Evolutionary conservation across 1,284 basidiomycete genomes (phyloP).

Genomic region (Ganoderma lingzhi): DNA sequence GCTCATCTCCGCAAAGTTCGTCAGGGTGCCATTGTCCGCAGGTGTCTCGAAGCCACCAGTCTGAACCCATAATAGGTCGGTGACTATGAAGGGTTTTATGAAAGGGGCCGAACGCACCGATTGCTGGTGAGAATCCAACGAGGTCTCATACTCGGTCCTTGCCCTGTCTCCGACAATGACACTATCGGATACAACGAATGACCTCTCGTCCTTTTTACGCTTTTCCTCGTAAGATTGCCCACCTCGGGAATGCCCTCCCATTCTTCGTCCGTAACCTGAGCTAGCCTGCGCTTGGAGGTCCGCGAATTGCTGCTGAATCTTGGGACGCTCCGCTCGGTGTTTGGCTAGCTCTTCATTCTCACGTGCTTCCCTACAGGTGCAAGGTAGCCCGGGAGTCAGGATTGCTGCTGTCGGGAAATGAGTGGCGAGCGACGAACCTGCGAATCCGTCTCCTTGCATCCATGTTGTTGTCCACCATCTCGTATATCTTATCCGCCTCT

Average conservation of each 20-base stretch:
- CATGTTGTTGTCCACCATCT: constrained; percentile 90
- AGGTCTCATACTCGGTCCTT: constrained; percentile 79
- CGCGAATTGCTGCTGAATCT: constrained; percentile 93
- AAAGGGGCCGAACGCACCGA: constrained; percentile 50
- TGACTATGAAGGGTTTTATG: background rate
- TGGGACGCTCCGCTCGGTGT: constrained; percentile 82
- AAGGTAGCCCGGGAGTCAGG: background rate
- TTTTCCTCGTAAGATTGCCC: constrained; percentile 95
- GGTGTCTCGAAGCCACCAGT: constrained; percentile 81
- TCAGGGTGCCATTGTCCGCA: constrained; percentile 81
- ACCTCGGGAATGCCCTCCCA: constrained; percentile 98
- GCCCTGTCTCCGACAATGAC: constrained; percentile 86
- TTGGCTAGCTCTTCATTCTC: constrained; percentile 79
- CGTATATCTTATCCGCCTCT: constrained; percentile 96
- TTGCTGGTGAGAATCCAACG: constrained; percentile 77
- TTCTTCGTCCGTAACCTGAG: constrained; percentile 88
- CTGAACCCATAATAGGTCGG: constrained; percentile 42
- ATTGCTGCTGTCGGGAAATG: too few species aligned
- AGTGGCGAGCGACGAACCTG: constrained; percentile 62
- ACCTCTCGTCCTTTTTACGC: constrained; percentile 84
- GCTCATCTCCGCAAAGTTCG: constrained; percentile 98
- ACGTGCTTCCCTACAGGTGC: constrained; percentile 68
- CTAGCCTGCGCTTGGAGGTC: constrained; percentile 93
- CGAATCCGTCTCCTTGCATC: constrained; percentile 84
- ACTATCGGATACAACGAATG: constrained; percentile 93